Conservation (phyloP, 768 basidiomycete genomes). For the Dioszegia crocea region DNA sequence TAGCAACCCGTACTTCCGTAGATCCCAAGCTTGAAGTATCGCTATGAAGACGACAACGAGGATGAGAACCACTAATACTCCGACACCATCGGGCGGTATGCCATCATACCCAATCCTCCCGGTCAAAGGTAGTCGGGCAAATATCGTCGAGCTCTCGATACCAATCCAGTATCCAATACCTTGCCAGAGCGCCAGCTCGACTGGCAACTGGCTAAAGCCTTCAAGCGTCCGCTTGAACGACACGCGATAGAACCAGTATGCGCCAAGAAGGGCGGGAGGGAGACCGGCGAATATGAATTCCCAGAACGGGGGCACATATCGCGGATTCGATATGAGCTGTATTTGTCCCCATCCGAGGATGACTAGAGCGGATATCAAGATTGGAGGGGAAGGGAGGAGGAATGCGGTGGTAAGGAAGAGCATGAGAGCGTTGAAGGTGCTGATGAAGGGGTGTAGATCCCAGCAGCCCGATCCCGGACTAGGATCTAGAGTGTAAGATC, state of each 20-base stretch:
- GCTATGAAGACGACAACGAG: slow-evolving; percentile 23
- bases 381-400: slow-evolving; percentile 15
- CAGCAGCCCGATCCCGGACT: slow-evolving; percentile 15
- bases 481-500: slow-evolving; percentile 20
- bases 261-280: slow-evolving; percentile 21
- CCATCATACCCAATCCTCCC: slow-evolving; percentile 26
- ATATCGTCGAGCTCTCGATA: slow-evolving; percentile 33
- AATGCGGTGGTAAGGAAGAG: slow-evolving; percentile 27
- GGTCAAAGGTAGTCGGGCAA: slow-evolving; percentile 31
- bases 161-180: slow-evolving; percentile 41
- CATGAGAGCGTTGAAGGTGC: slow-evolving; percentile 30
- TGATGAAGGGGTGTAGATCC: slow-evolving; percentile 31
- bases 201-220: slow-evolving; percentile 27
- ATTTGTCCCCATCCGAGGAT: slow-evolving; percentile 37
- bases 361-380: slow-evolving; percentile 24
- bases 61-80: slow-evolving; percentile 23
- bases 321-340: slow-evolving; percentile 27
- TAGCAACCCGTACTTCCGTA: slow-evolving; percentile 29
- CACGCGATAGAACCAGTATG: slow-evolving; percentile 36
- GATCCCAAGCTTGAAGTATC: slow-evolving; percentile 26
- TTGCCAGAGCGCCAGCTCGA: slow-evolving; percentile 38
- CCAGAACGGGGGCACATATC: slow-evolving; percentile 29
- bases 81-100: slow-evolving; percentile 24
- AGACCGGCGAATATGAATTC: slow-evolving; percentile 19
- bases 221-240: slow-evolving; percentile 25